Evolutionary conservation across 1,284 basidiomycete genomes (phyloP), one percentile per base, ranked within the genome.

Genomic region (Prillingera fragicola): DNA sequence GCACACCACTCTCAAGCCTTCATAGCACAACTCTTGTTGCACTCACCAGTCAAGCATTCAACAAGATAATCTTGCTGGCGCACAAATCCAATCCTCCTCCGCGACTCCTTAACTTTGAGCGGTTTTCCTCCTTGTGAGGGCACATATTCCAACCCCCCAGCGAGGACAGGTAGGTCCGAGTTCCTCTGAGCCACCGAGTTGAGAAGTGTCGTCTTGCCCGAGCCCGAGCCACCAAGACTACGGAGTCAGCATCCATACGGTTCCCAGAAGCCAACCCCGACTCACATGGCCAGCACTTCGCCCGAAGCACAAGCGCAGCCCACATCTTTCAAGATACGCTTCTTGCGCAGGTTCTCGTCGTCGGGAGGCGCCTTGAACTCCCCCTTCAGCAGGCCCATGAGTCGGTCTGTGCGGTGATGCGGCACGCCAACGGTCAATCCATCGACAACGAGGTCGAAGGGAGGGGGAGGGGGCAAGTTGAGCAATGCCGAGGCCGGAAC

Each of bases 181-280:
- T 69, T 42, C 5, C 71, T 60, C 28, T 69, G 56, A 1, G 70
- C 70, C 13, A 73, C 63, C 2, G 69, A 62, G 38, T 73, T 71
- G n/a, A 73, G 56, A 0, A 73, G 59, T 5, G 72, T 72, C 13
- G 71, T 73, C 50, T 73, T 73, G 14, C 72, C 71, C 8, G 63
- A 65, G 8, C 71, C 70, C 5, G 63, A 69, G 4, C 65, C 64
- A 15, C 68, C 69, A 8, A 70, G 62, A 33, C 67, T 69, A 39
- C 8, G 5, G 8, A 9, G n/a, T 13, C n/a, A 37, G 5, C 5
- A 28, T n/a, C 6, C 33, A 31, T 13, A 18, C 10, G 25, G 8
- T 17, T n/a, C n/a, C 29, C 15, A 21, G 5, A 28, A 12, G 9
- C 18, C 17, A 23, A 7, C 24, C 21, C 4, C 8, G 12, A 58